Percentiles rank a stretch among this genome's conserved stretches.
phyloP scores from a whole-genome alignment of 306 rosid species.

The Leucaena leucocephala region DNA sequence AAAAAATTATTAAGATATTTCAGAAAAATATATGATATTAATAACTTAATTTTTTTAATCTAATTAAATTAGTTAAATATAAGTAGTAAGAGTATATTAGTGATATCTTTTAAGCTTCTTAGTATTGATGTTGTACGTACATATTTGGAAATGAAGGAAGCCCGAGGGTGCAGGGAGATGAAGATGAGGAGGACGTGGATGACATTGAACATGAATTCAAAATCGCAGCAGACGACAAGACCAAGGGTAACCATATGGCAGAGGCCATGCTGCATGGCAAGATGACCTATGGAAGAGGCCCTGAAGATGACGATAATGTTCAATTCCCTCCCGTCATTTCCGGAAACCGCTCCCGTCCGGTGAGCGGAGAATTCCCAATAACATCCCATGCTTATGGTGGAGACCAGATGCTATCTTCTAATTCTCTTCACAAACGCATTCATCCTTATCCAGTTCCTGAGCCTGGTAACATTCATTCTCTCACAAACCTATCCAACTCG shows the following conservation, averaged over 20 bases:
- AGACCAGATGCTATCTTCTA: constrained; percentile 63
- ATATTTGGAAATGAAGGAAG: constrained; percentile 55
- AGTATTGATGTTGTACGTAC: background rate
- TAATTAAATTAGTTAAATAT: too few relatives aligned
- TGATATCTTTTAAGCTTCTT: too few relatives aligned
- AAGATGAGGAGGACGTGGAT: constrained; percentile 88
- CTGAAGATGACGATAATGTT: constrained; percentile 66
- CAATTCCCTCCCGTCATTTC: constrained; percentile 66
- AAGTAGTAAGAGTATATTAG: too few relatives aligned
- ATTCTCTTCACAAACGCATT: constrained; percentile 70
- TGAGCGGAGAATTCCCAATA: constrained; percentile 72
- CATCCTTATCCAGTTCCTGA: constrained; percentile 78
- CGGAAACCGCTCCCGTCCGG: constrained; percentile 45
- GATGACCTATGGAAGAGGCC: constrained; percentile 85
- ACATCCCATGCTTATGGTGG: constrained; percentile 78
- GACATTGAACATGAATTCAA: constrained; percentile 81
- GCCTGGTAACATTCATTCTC: constrained; percentile 43
- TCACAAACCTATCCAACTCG: background rate
- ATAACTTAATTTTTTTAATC: too few relatives aligned
- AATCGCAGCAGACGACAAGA: constrained; percentile 41
- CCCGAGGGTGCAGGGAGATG: constrained; percentile 95
- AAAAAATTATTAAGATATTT: too few relatives aligned
- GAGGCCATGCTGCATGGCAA: constrained; percentile 95
- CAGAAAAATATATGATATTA: too few relatives aligned
- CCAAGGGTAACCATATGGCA: constrained; percentile 57